Base-by-base conservation (phyloP, 1,139 yeast species). In the Debaryomyces udenii region DNA sequence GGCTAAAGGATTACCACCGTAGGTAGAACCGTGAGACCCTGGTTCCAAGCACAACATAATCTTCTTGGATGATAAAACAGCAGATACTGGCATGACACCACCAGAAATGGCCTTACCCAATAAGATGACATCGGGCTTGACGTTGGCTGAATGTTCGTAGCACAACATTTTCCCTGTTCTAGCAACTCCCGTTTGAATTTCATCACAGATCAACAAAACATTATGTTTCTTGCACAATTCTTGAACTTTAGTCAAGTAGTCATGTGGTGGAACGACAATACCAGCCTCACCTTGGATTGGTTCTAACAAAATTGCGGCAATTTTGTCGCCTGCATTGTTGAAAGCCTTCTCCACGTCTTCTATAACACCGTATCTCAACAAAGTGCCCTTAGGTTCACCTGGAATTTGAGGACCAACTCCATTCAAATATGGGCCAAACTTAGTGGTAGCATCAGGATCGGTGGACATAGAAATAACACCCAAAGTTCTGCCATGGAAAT, bases 261-360 rank as follows among this genome's bases (percentile, higher is more conserved):
- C 95, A 41, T 66, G 70, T 50, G 94, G 95, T 41, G 98, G 98
- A 20, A 91, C 96, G 28, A 91, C 95, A 52, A 91, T 91, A 55
- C 98, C 99, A 27, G 99, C 99, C 67, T 91, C 99, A 63, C 99
- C 99, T 68, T 91, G 99, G 58, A 91, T 91, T 48, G 98, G 98
- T 69, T 91, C 99, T 53, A 91, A 80, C 52, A 91, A 71, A 51
- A 91, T 81, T 31, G 96, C 98, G 32, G 96, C 96, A 51, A 91
- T 82, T 62, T 83, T 85, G 64, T 87, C 94, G 49, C 97, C 97
- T 23, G 95, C 93, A 45, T 81, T 81, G 52, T 76, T 72, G 59
- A 89, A 83, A 2, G 96, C 96, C 58, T 75, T 75, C 66, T 89
- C 94, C 43, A 91, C 81, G 60, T 91, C 98, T 61, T 81, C 96